Evolutionary conservation across 1,284 basidiomycete species (phyloP), one percentile per base, ranked within the genome.

Genomic region (Puccinia triticina): DNA sequence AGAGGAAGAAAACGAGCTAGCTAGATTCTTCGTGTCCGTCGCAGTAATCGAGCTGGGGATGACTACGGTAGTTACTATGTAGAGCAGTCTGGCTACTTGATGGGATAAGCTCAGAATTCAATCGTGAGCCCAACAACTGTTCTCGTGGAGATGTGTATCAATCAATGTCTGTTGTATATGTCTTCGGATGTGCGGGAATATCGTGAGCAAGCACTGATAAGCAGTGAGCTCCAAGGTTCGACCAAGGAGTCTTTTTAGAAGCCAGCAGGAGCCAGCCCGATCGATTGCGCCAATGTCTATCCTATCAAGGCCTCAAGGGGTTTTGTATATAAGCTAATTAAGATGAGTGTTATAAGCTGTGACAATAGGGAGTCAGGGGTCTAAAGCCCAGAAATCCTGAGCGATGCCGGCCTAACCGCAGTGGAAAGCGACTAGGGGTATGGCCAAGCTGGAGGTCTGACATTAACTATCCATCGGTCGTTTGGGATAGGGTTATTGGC

Each of bases 191-290:
- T 29, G 59, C 59, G 29, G 59, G 59, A 34, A 18, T 29, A 29
- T 61, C 29, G 34, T 34, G 29, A 61, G 59, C 59, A 61, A 34
- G 26, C 26, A 61, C 29, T 61, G 10, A 61, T 32, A 32, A 61
- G 59, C 29, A 61, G 59, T 32, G 59, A 61, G 34, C 59, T 2
- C 26, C 59, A 26, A 61, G 59, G 26, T 61, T 61, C 29, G 29
- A 34, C 57, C 57, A 61, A 29, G 26, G 10, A 16, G 29, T 34
- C 7, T 61, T 61, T 61, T n/a, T 10, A 29, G 59, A 29, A 61
- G 59, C 59, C 59, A 61, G 59, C 59, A 29, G 29, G 59, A 61
- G 29, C 59, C 59, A 61, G 59, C 59, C 59, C 59, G 29, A 61
- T 34, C 29, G 59, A 61, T 32, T 16, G 59, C 8, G 32, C 29